A percentile compares a stretch with the other conserved stretches of the same genome.
Evolutionary conservation across 257 asterid genomes (phyloP).

Genomic region (Solanum bulbocastanum): DNA sequence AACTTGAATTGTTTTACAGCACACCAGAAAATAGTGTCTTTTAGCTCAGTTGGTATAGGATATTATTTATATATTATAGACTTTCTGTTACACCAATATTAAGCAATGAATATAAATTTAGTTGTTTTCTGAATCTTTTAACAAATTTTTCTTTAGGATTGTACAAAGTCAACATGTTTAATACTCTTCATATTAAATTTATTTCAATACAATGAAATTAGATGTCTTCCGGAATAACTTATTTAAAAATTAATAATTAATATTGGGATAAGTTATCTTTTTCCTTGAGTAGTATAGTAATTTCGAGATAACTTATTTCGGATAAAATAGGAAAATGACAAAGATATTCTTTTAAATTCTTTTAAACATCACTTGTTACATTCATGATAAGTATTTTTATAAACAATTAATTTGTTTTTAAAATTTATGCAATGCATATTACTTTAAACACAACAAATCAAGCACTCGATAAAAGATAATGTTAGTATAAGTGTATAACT

Average conservation of each 20-base stretch:
- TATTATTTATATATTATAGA: background rate
- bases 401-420: no score
- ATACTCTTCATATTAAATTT: background rate
- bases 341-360: no score
- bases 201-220: background rate
- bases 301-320: no score
- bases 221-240: background rate
- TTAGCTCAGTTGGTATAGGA: background rate
- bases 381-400: no score
- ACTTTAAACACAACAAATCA: no score
- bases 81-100: background rate
- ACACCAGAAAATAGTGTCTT: background rate
- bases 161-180: background rate
- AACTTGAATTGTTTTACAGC: background rate
- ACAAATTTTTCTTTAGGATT: background rate
- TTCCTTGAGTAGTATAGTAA: no score
- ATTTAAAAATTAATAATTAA: no score
- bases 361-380: background rate
- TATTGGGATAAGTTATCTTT: accelerated
- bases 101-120: background rate
- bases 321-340: no score
- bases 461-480: no score
- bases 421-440: no score
- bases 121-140: background rate
- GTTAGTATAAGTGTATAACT: no score